These are phyloP conservation scores for Tricholoma hemisulphureum DNA, from an alignment of 768 basidiomycete species.

Conservation along the genomic window DNA sequence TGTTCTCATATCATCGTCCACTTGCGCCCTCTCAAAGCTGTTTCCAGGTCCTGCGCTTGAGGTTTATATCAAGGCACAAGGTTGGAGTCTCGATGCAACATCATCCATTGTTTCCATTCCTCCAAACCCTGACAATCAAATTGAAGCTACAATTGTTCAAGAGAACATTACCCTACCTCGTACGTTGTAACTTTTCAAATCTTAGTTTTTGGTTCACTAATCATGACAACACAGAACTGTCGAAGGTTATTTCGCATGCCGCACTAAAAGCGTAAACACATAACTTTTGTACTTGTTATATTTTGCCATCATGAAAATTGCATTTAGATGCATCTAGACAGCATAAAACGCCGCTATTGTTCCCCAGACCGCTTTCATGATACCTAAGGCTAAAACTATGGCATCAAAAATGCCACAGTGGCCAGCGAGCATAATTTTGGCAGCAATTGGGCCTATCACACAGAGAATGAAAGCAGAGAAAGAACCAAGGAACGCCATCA, in stretches of 20 bases:
- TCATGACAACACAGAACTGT: constrained; percentile 50
- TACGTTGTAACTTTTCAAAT: constrained; percentile 38
- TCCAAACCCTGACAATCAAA: constrained; percentile 84
- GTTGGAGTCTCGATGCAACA: constrained; percentile 60
- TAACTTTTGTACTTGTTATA: not conserved
- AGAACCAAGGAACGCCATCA: constrained; percentile 92
- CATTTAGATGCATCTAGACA: constrained; percentile 10
- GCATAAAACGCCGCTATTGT: constrained; percentile 63
- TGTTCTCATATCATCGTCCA: not conserved
- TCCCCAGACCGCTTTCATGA: constrained; percentile 75
- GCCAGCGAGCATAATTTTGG: constrained; percentile 60
- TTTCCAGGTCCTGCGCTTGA: constrained; percentile 53
- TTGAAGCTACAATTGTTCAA: constrained; percentile 81
- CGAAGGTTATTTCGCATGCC: constrained; percentile 74
- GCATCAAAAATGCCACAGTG: constrained; percentile 52
- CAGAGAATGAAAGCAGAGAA: constrained; percentile 79
- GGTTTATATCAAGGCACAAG: constrained; percentile 59
- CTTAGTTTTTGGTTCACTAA: constrained; percentile 6
- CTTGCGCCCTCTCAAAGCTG: not conserved
- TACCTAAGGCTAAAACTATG: constrained; percentile 47
- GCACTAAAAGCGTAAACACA: constrained; percentile 48
- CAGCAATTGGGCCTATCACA: constrained; percentile 73
- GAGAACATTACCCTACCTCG: constrained; percentile 80
- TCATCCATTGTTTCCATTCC: constrained; percentile 66
- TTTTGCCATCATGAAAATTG: not conserved